Conservation (phyloP, 164 flowering plant species). For the Chimonanthus praecox region DNA sequence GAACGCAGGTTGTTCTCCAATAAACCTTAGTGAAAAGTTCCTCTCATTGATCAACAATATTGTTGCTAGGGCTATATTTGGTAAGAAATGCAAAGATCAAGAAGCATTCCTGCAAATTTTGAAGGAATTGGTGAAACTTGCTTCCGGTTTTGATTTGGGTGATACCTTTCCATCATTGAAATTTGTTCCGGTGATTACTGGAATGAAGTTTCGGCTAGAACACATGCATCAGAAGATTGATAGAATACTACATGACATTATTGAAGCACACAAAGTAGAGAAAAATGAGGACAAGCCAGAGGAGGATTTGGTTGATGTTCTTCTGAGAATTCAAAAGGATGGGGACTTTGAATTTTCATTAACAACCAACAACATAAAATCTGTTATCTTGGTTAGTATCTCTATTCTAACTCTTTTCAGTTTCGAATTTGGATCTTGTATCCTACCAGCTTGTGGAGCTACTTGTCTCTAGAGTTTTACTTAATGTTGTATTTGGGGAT, state of each 20-base stretch:
- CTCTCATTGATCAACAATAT: slow-evolving; percentile 12
- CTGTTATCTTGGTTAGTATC: slow-evolving; percentile 2
- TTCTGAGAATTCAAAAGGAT: slow-evolving; percentile 2
- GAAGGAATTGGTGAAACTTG: slow-evolving; percentile 1
- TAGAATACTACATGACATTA: background rate
- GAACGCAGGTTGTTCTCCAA: background rate
- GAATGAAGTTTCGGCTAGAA: slow-evolving; percentile 5
- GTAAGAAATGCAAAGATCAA: slow-evolving; percentile 17
- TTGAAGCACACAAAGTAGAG: background rate
- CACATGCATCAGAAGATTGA: background rate
- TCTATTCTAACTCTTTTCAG: background rate
- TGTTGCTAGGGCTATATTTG: slow-evolving; percentile 21
- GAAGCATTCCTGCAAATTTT: slow-evolving; percentile 10
- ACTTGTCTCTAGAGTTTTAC: too few species aligned
- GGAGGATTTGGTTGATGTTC: slow-evolving; percentile 13
- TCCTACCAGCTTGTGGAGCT: too few species aligned
- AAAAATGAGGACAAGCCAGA: background rate
- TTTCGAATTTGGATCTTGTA: too few species aligned
- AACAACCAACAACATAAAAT: slow-evolving; percentile 2
- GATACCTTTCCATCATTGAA: slow-evolving; percentile 9
- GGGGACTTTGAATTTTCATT: slow-evolving; percentile 6
- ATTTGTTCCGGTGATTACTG: background rate
- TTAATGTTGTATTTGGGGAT: too few species aligned
- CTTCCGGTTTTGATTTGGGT: slow-evolving; percentile 8
- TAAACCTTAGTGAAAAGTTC: slow-evolving; percentile 18